Conservation (phyloP, 257 asterid genomes). For the Verbena officinalis region DNA sequence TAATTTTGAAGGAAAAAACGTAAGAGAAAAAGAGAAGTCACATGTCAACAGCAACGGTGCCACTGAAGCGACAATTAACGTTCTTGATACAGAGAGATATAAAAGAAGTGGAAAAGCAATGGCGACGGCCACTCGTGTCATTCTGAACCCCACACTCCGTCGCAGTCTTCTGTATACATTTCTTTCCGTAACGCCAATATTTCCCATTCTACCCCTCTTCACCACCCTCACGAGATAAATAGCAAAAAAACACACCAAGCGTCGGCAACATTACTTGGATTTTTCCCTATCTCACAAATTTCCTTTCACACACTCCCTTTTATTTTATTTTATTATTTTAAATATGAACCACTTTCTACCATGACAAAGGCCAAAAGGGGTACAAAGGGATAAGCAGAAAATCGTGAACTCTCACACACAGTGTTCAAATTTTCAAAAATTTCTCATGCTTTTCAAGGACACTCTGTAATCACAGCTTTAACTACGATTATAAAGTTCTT, state of each 20-base stretch:
- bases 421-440: conserved; percentile 1
- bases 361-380: conserved; percentile 21
- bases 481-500: neutral
- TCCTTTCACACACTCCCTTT: conserved; percentile 16
- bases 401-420: neutral
- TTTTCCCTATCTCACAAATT: conserved; percentile 24
- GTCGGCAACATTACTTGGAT: conserved; percentile 56
- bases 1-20: too few relatives aligned
- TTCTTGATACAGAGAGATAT: conserved; percentile 11
- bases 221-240: conserved; percentile 42
- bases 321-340: neutral
- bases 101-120: conserved; percentile 29
- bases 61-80: conserved; percentile 33
- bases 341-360: conserved; percentile 29
- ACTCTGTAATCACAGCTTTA: conserved; percentile 26
- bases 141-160: neutral
- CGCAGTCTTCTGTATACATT: neutral
- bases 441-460: conserved; percentile 11
- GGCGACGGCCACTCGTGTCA: conserved; percentile 31
- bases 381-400: conserved; percentile 24
- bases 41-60: conserved; percentile 26
- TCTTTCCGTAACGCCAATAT: conserved; percentile 8
- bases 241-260: conserved; percentile 24
- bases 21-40: neutral
- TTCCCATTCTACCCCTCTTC: conserved; percentile 31